phyloP scores from a whole-genome alignment of 225 moss, liverwort and hornwort genomes.

The Physcomitrium patens region DNA sequence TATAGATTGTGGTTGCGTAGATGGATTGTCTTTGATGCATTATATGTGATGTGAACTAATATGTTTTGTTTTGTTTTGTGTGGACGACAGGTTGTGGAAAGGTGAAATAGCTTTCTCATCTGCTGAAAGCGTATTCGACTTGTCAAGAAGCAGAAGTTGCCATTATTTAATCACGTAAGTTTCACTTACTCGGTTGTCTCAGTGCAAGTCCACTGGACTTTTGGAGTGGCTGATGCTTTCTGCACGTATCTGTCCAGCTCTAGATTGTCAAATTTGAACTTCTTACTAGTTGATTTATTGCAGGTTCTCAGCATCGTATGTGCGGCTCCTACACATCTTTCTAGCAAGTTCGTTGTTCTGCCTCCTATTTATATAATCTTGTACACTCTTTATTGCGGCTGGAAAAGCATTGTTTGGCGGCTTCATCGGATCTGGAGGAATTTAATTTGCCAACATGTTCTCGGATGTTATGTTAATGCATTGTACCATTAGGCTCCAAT shows the following conservation, averaged over 20 bases:
- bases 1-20: background rate
- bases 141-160: slow-evolving; percentile 18
- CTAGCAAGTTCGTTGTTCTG: slow-evolving; percentile 7
- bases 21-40: background rate
- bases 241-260: slow-evolving; percentile 19
- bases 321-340: slow-evolving; percentile 14
- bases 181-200: slow-evolving; percentile 23
- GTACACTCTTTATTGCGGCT: background rate
- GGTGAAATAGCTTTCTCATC: background rate
- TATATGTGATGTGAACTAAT: background rate
- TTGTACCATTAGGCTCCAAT: slow-evolving; percentile 19
- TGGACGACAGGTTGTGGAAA: slow-evolving; percentile 28
- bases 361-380: slow-evolving; percentile 15
- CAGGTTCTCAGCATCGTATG: slow-evolving; percentile 28
- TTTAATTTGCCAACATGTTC: slow-evolving; percentile 1
- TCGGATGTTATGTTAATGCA: slow-evolving; percentile 7
- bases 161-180: slow-evolving; percentile 29
- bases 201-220: background rate
- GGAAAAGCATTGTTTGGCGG: slow-evolving; percentile 28
- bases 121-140: slow-evolving; percentile 12
- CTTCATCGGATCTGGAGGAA: slow-evolving; percentile 17
- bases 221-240: background rate
- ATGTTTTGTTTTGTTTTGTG: background rate
- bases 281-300: slow-evolving; percentile 5
- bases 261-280: background rate